Conservation (phyloP, 2,329 filamentous ascomycete genomes). For the Eutypella sp. region DNA sequence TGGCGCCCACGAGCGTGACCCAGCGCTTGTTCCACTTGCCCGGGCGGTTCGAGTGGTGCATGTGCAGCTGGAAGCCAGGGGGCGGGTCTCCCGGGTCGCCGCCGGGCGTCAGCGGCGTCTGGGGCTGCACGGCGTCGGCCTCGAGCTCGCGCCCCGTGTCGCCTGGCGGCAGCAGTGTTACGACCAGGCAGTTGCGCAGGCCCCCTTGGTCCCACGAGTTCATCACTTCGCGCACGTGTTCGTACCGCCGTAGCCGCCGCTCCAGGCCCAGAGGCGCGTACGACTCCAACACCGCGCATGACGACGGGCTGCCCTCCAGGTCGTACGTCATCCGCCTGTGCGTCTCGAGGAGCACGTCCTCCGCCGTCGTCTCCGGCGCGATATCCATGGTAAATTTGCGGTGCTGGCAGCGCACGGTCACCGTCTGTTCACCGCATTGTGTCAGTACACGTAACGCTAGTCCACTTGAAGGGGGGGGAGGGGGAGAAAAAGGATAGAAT, state of each 20-base stretch:
- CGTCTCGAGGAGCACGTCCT: slow-evolving; percentile 67
- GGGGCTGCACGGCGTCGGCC: slow-evolving; percentile 57
- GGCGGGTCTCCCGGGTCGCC: slow-evolving; percentile 55
- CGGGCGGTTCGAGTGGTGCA: slow-evolving; percentile 76
- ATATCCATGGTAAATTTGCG: slow-evolving; percentile 67
- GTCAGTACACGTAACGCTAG: slow-evolving; percentile 19
- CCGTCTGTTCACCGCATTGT: slow-evolving; percentile 48
- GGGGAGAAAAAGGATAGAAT: too few relatives aligned
- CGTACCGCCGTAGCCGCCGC: slow-evolving; percentile 77
- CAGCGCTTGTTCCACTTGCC: slow-evolving; percentile 87
- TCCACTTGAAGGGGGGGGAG: slow-evolving; percentile 5
- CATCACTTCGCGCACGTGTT: slow-evolving; percentile 79
- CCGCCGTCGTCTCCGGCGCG: slow-evolving; percentile 66
- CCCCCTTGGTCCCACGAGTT: slow-evolving; percentile 93
- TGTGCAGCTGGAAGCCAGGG: slow-evolving; percentile 59
- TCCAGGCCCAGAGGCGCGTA: slow-evolving; percentile 74
- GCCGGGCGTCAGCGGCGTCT: too few relatives aligned
- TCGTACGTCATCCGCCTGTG: slow-evolving; percentile 57
- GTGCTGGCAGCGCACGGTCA: slow-evolving; percentile 68
- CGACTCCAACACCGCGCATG: slow-evolving; percentile 70
- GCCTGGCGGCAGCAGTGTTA: slow-evolving; percentile 55
- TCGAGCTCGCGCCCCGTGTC: slow-evolving; percentile 60
- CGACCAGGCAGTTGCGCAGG: slow-evolving; percentile 66
- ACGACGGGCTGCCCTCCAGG: slow-evolving; percentile 52
- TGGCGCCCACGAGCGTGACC: slow-evolving; percentile 65